Base-by-base conservation (phyloP, 208 protist genomes). In the Endotrypanum monterogeii region DNA sequence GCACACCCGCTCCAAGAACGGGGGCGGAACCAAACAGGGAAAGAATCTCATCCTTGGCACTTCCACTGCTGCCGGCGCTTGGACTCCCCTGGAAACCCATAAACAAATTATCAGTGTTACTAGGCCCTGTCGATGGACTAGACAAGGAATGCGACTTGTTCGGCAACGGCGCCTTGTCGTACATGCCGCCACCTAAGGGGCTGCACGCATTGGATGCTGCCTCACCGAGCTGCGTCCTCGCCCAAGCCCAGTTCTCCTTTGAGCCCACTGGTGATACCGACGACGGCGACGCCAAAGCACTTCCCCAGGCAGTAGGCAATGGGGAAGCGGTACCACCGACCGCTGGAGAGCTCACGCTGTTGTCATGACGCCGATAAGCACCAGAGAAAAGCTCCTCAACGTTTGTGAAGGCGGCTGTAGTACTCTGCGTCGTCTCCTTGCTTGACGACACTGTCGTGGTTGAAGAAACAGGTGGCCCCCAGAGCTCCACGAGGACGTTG, bases 31-130 rank as follows among this genome's bases (percentile, higher is more conserved):
- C 71, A 70, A 95, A 95, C 23, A 95, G 54, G 3, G 84, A 93
- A 39, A 95, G 68, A 63, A 95, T 93, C 51, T 95, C 90, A 25
- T 77, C 37, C 48, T 92, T 87, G 2, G 68, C 51, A 25, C 37
- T 50, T 23, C 11, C 44, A n/a, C 62, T 75, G 50, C 67, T 71
- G 69, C 51, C 46, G 28, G 44, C 51, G 0, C 37, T 58, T 20
- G 18, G 14, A 18, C 25, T 68, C 25, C 41, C 37, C 1, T 54
- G 57, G 8, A 32, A 20, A 35, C 76, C 69, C 41, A 50, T 67
- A 35, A 82, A 83, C 5, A 86, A 55, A 52, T 86, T 74, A n/a
- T 75, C 81, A 41, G 67, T 73, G 73, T 74, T 73, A 52, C 28
- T 50, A 28, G 66, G 60, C n/a, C 56, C 67, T 30, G 78, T 23